These are phyloP conservation scores for Mycena epipterygia DNA, from an alignment of 768 basidiomycete species.

Conservation along the genomic window DNA sequence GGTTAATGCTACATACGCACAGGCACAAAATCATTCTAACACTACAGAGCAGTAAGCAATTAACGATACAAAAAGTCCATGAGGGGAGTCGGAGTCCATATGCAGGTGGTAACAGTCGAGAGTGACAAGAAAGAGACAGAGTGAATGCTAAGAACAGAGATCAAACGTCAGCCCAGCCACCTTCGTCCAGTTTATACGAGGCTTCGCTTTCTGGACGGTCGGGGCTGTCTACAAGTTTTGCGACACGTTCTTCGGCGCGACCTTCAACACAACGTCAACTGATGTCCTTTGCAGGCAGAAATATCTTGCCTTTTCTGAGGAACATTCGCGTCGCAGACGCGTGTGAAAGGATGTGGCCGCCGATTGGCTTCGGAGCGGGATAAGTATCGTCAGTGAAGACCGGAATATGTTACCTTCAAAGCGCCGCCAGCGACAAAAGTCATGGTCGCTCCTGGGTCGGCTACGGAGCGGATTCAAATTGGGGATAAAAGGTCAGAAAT, in stretches of 20 bases:
- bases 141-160: slow-evolving; percentile 1
- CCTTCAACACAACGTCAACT: slow-evolving; percentile 56
- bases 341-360: slow-evolving; percentile 90
- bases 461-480: slow-evolving; percentile 49
- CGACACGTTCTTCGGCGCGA: slow-evolving; percentile 91
- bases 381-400: slow-evolving; percentile 34
- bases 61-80: slow-evolving; percentile 26
- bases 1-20: too few species aligned
- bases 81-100: slow-evolving; percentile 11
- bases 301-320: slow-evolving; percentile 82
- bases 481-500: background rate
- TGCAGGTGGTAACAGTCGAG: background rate
- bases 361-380: slow-evolving; percentile 68
- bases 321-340: slow-evolving; percentile 92
- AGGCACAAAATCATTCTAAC: background rate
- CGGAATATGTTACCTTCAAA: slow-evolving; percentile 72
- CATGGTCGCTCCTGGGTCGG: slow-evolving; percentile 96
- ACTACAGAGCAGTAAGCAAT: slow-evolving; percentile 28
- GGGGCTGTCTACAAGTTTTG: slow-evolving; percentile 91
- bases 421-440: slow-evolving; percentile 96
- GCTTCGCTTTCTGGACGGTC: slow-evolving; percentile 93
- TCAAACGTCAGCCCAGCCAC: slow-evolving; percentile 90
- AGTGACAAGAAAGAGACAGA: background rate
- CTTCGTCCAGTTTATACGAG: slow-evolving; percentile 92
- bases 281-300: background rate